Conservation (phyloP, 176 grass and related monocot species). For the Oryza glumipatula region DNA sequence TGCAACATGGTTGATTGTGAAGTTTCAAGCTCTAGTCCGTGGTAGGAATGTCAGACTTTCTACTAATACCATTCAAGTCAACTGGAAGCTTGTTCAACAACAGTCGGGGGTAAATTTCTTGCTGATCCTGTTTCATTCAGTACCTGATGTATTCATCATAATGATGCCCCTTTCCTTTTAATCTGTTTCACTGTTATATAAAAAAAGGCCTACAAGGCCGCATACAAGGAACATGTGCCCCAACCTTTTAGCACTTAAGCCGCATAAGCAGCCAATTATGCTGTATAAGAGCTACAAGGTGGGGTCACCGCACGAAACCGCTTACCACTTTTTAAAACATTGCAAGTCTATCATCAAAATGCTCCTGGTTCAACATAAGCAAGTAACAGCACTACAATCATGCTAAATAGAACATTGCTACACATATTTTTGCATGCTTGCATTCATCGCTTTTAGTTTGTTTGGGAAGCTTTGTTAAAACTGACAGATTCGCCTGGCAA, state of each 20-base stretch:
- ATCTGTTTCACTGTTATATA: neutral
- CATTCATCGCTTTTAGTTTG: neutral
- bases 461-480: neutral
- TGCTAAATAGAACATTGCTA: neutral
- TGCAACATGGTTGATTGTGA: constrained; percentile 71
- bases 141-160: constrained; percentile 4
- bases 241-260: too few species aligned
- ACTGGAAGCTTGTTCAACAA: constrained; percentile 28
- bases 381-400: neutral
- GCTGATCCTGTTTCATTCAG: neutral
- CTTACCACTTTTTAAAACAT: too few species aligned
- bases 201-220: too few species aligned
- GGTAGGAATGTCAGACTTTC: constrained; percentile 65
- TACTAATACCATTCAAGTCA: constrained; percentile 34
- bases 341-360: constrained; percentile 7
- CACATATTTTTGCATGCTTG: neutral
- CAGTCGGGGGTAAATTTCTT: constrained; percentile 47
- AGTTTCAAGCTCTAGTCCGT: constrained; percentile 76
- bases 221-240: too few species aligned
- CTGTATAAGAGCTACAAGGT: too few species aligned
- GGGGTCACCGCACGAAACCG: too few species aligned
- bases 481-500: neutral
- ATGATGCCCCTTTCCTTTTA: neutral
- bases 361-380: neutral
- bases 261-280: too few species aligned